These are phyloP conservation scores for Jacaranda mimosifolia DNA, from an alignment of 257 asterid genomes.

Conservation along the genomic window DNA sequence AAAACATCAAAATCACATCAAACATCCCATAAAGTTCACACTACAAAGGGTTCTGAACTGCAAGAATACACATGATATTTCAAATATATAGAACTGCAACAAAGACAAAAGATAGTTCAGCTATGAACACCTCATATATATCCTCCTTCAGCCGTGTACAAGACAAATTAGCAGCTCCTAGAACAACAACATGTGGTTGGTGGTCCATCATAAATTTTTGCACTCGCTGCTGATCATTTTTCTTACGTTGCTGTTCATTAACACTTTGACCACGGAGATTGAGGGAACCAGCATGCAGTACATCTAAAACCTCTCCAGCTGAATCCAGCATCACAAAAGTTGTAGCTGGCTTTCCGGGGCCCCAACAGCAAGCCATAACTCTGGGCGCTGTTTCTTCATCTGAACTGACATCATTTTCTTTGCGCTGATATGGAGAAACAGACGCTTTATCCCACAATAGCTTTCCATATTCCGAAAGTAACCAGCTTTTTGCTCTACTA, in stretches of 20 bases:
- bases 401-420: constrained; percentile 71
- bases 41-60: constrained; percentile 16
- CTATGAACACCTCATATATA: constrained; percentile 81
- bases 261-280: constrained; percentile 89
- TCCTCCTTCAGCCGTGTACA: constrained; percentile 93
- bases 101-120: constrained; percentile 13
- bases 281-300: constrained; percentile 84
- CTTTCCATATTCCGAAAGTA: constrained; percentile 82
- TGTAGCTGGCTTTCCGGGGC: constrained; percentile 97
- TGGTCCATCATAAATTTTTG: constrained; percentile 98
- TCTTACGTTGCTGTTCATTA: constrained; percentile 87
- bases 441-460: constrained; percentile 90
- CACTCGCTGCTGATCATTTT: constrained; percentile 94
- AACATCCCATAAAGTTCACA: constrained; percentile 1
- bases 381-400: constrained; percentile 94
- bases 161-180: constrained; percentile 94
- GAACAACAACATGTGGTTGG: constrained; percentile 91
- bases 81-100: constrained; percentile 8
- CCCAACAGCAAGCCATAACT: constrained; percentile 99
- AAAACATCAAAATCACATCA: constrained; percentile 25
- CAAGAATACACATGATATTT: constrained; percentile 9
- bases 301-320: constrained; percentile 92
- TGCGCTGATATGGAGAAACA: constrained; percentile 86
- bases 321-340: constrained; percentile 98
- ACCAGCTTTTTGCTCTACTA: constrained; percentile 84